phyloP scores from a whole-genome alignment of 2,329 filamentous ascomycete species.

The Teratosphaeria nubilosa region DNA sequence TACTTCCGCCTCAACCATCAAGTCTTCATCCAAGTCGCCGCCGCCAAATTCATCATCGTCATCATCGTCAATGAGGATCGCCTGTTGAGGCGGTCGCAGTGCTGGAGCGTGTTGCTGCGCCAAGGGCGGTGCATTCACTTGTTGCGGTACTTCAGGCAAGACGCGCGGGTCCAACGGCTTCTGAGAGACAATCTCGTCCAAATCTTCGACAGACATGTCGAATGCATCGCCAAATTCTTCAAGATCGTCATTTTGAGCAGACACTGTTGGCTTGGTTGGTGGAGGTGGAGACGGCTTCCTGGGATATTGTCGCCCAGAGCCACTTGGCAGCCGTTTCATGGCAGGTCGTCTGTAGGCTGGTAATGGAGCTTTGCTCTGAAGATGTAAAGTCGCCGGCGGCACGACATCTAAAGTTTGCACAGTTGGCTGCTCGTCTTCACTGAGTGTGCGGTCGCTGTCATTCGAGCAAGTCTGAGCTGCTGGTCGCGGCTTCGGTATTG shows the following conservation, averaged over 20 bases:
- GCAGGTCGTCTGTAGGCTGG: conserved; percentile 24
- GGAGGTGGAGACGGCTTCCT: conserved; percentile 3
- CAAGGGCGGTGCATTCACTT: conserved; percentile 11
- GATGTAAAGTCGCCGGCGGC: conserved; percentile 14
- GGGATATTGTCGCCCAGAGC: conserved; percentile 6
- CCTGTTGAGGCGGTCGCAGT: background rate
- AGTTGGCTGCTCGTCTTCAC: background rate
- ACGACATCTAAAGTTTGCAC: background rate
- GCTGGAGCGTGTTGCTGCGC: background rate
- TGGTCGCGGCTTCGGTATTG: background rate
- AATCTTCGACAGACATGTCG: conserved; percentile 45
- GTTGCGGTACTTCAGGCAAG: conserved; percentile 40
- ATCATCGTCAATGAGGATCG: conserved; percentile 7
- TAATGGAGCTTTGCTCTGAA: conserved; percentile 23
- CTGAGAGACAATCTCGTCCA: conserved; percentile 46
- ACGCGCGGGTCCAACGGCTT: conserved; percentile 12
- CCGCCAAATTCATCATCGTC: conserved; percentile 64
- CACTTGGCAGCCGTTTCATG: conserved; percentile 14
- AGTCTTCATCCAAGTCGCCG: conserved; percentile 61
- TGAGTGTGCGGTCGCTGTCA: background rate
- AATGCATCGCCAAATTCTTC: conserved; percentile 41
- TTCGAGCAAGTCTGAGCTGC: background rate
- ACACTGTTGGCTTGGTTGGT: background rate
- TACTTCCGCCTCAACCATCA: conserved; percentile 55
- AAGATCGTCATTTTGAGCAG: conserved; percentile 4